Conservation (phyloP, 148 eudicot species). For the Rhododendron vialii region DNA sequence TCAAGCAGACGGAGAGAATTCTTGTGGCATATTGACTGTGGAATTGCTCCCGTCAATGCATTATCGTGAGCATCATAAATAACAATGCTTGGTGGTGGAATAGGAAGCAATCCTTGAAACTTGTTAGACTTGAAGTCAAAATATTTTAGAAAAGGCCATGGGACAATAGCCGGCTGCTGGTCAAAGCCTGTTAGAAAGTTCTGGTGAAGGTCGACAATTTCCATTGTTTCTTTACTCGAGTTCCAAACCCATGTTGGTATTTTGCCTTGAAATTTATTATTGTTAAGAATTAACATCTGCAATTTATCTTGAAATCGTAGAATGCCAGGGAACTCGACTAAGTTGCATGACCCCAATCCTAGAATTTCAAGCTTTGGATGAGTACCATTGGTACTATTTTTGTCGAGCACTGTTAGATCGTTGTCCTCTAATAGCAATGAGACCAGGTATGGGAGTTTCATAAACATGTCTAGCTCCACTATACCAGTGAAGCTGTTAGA, state of each 20-base stretch:
- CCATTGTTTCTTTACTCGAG: conserved; percentile 7
- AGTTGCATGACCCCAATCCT: conserved; percentile 15
- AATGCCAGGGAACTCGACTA: conserved; percentile 16
- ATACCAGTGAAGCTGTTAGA: not conserved
- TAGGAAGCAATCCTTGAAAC: conserved; percentile 24
- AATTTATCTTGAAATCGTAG: conserved; percentile 7
- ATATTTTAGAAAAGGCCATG: not conserved
- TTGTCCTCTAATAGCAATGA: not conserved
- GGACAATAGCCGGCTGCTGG: conserved; percentile 1
- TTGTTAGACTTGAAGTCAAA: conserved; percentile 1
- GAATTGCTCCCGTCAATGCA: not conserved
- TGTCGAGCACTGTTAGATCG: not conserved
- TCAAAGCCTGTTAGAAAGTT: conserved; percentile 23
- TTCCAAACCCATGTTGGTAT: conserved; percentile 26
- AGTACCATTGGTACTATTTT: not conserved
- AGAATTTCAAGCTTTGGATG: not conserved
- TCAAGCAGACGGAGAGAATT: not conserved
- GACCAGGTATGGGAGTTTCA: not conserved
- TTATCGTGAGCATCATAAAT: not conserved
- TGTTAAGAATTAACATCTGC: not conserved
- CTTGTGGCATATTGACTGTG: not conserved
- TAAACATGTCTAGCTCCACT: conserved; percentile 6
- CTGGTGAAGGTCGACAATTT: not conserved
- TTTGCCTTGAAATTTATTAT: not conserved
- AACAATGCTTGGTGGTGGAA: conserved; percentile 12